Conservation (phyloP, 2,329 filamentous ascomycete species). For the Furcasterigmium furcatum region DNA sequence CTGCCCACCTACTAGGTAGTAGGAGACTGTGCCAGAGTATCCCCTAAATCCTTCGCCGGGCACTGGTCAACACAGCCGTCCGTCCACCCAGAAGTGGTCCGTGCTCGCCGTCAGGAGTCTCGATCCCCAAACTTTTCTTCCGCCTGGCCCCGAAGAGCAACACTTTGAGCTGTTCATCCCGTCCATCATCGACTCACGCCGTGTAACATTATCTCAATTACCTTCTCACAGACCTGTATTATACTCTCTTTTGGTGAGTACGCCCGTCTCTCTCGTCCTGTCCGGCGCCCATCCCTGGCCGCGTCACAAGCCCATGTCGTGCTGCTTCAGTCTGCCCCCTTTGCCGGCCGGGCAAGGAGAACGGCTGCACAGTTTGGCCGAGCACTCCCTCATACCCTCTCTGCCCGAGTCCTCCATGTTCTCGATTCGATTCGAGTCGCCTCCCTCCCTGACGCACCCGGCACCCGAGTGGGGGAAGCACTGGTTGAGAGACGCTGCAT, state of each 20-base stretch:
- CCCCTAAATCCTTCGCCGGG: too few species aligned
- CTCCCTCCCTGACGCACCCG: not conserved
- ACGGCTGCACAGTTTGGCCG: not conserved
- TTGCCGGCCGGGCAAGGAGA: too few species aligned
- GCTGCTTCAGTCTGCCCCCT: not conserved
- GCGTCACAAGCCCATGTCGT: too few species aligned
- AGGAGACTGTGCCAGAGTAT: too few species aligned
- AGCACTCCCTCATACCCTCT: not conserved
- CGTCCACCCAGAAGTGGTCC: too few species aligned
- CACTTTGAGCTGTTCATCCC: not conserved
- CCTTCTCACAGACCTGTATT: not conserved
- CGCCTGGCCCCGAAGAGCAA: not conserved
- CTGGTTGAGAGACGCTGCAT: not conserved
- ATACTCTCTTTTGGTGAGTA: not conserved
- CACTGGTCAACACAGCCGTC: too few species aligned
- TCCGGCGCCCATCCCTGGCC: too few species aligned
- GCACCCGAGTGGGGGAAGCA: not conserved
- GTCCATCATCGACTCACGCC: not conserved
- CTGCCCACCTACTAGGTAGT: too few species aligned
- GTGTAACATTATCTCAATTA: not conserved
- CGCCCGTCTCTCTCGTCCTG: not conserved
- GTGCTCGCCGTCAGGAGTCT: too few species aligned
- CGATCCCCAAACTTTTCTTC: constrained; percentile 1
- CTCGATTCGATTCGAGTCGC: not conserved
- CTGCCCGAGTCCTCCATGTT: not conserved